Conservation (phyloP, 306 rosid genomes). For the Castanea mollissima region DNA sequence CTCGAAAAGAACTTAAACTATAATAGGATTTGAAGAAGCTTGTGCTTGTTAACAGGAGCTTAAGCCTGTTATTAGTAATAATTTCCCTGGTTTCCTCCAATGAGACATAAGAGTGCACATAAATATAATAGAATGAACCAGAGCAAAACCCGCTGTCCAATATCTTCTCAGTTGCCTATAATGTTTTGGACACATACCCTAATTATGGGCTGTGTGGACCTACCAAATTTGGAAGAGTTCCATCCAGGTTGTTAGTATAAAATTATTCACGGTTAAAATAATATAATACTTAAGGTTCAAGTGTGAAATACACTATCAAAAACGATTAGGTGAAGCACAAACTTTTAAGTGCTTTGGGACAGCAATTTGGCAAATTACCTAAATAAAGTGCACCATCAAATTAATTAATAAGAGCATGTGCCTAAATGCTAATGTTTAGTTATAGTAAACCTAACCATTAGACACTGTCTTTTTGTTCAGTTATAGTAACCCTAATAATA, state of each 20-base stretch:
- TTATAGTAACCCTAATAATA: slow-evolving; percentile 10
- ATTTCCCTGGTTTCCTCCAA: not conserved
- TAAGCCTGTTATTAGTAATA: too few species aligned
- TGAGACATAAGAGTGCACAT: not conserved
- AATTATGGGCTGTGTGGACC: not conserved
- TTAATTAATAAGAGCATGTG: slow-evolving; percentile 24
- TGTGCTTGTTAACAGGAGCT: too few species aligned
- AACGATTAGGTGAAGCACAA: not conserved
- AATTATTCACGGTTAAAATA: not conserved
- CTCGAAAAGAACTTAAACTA: not conserved
- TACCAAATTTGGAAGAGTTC: not conserved
- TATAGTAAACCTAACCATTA: slow-evolving; percentile 18
- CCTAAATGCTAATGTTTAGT: slow-evolving; percentile 9
- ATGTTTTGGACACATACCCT: too few species aligned
- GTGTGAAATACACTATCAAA: not conserved
- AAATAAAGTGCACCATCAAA: not conserved
- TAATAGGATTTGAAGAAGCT: not conserved
- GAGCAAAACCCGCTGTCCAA: too few species aligned
- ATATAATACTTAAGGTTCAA: not conserved
- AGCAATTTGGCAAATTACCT: too few species aligned
- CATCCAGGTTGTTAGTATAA: not conserved
- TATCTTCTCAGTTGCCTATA: too few species aligned
- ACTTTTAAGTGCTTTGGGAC: not conserved
- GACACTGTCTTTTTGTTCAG: slow-evolving; percentile 15
- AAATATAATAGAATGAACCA: not conserved